phyloP scores from a whole-genome alignment of 148 eudicot species.

The Cornus suecica region DNA sequence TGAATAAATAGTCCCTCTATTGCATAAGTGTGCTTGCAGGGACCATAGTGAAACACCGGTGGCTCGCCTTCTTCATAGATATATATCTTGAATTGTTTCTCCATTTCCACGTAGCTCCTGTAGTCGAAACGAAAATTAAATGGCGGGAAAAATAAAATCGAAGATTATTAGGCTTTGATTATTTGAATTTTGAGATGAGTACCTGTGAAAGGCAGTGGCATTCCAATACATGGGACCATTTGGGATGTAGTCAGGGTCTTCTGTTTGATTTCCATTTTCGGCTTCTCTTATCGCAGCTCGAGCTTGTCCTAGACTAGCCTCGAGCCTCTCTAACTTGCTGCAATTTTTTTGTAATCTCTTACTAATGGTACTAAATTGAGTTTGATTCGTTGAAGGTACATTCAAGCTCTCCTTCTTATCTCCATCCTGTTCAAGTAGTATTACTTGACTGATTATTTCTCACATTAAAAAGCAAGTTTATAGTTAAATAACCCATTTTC shows the following conservation, averaged over 20 bases:
- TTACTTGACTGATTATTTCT: too few species aligned
- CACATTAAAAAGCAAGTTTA: too few species aligned
- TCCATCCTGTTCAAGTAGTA: conserved; percentile 5
- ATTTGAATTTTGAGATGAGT: neutral
- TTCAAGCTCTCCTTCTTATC: conserved; percentile 4
- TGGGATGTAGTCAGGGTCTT: conserved; percentile 1
- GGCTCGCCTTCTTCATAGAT: conserved; percentile 75
- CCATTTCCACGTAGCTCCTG: conserved; percentile 91
- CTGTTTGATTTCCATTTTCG: conserved; percentile 12
- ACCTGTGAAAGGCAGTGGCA: conserved; percentile 67
- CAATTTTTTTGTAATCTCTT: conserved; percentile 15
- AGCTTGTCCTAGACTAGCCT: conserved; percentile 45
- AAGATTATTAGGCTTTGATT: too few species aligned
- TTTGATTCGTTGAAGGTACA: conserved; percentile 11
- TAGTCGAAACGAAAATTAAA: neutral
- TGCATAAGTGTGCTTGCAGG: conserved; percentile 57
- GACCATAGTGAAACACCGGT: conserved; percentile 73
- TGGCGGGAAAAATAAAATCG: neutral
- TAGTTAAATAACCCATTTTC: too few species aligned
- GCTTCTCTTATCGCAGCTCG: conserved; percentile 53
- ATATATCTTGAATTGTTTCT: conserved; percentile 56
- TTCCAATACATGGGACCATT: conserved; percentile 60
- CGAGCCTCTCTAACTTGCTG: conserved; percentile 44
- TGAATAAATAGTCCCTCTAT: conserved; percentile 75
- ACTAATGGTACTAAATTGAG: conserved; percentile 11